Percentiles rank a stretch among this genome's conserved stretches.
These are phyloP conservation scores for Gynostemma pentaphyllum DNA, from an alignment of 306 rosid genomes.

Conservation along the genomic window DNA sequence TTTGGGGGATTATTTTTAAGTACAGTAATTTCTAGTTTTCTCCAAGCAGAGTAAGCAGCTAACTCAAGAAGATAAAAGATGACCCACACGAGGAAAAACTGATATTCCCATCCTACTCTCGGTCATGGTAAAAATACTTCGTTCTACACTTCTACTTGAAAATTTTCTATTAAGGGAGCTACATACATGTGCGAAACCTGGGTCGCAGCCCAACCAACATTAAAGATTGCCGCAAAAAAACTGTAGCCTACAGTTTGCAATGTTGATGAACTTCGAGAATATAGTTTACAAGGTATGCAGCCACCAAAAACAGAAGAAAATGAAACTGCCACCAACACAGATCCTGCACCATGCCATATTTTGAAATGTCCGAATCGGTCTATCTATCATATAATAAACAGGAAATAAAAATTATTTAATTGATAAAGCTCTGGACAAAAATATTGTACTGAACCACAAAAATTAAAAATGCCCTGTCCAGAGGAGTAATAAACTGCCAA, in stretches of 20 bases:
- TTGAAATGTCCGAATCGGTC: conserved; percentile 94
- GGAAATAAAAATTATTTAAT: conserved; percentile 10
- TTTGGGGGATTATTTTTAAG: too few relatives aligned
- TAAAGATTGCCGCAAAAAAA: conserved; percentile 81
- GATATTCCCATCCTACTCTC: background rate
- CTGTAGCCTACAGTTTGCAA: conserved; percentile 77
- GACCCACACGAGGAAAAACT: background rate
- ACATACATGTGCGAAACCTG: conserved; percentile 95
- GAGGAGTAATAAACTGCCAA: background rate
- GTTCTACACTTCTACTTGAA: background rate
- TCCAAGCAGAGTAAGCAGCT: background rate
- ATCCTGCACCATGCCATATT: conserved; percentile 98
- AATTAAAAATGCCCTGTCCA: background rate
- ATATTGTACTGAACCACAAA: background rate
- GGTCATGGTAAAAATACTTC: background rate
- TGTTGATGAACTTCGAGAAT: conserved; percentile 33
- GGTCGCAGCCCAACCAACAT: conserved; percentile 95
- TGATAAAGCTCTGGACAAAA: background rate
- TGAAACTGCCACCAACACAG: conserved; percentile 82
- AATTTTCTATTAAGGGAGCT: conserved; percentile 4
- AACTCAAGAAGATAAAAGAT: background rate
- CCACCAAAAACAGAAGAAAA: conserved; percentile 96
- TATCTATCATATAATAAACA: conserved; percentile 52
- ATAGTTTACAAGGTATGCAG: conserved; percentile 68
- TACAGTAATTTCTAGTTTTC: background rate